Percentiles rank a stretch among this genome's conserved stretches.
Evolutionary conservation across 2,329 filamentous ascomycete genomes (phyloP).

Genomic region (Cadophora sp.): DNA sequence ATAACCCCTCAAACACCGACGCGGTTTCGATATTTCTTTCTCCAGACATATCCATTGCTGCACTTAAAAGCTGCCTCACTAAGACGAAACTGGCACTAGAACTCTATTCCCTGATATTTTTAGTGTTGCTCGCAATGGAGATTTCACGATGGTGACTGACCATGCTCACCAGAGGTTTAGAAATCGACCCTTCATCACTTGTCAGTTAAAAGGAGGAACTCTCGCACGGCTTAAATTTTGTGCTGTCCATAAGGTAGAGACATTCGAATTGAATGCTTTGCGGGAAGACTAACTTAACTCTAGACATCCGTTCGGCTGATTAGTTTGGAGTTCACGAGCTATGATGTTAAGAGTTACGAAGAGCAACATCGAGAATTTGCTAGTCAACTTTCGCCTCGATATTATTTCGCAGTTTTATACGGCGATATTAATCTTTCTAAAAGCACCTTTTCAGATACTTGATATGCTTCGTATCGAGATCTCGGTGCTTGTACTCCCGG

Average conservation of each 20-base stretch:
- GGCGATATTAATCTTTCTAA: conserved; percentile 23
- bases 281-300: conserved; percentile 8
- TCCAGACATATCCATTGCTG: too few species aligned
- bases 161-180: conserved; percentile 1
- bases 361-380: conserved; percentile 37
- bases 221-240: background rate
- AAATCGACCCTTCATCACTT: background rate
- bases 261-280: background rate
- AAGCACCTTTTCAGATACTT: conserved; percentile 28
- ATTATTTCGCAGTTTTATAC: conserved; percentile 38
- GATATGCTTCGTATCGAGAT: conserved; percentile 23
- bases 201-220: background rate
- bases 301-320: conserved; percentile 21
- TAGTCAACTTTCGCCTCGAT: conserved; percentile 32
- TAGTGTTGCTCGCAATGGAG: too few species aligned
- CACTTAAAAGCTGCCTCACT: too few species aligned
- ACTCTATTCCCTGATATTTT: too few species aligned
- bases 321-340: conserved; percentile 20
- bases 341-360: conserved; percentile 20
- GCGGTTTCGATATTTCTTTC: too few species aligned
- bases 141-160: too few species aligned
- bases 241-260: background rate
- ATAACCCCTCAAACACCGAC: too few species aligned
- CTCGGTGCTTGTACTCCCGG: conserved; percentile 21
- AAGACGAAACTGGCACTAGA: too few species aligned